A percentile compares a stretch with the other conserved stretches of the same genome.
These are phyloP conservation scores for Metschnikowia orientalis DNA, from an alignment of 805 yeast genomes.

Conservation along the genomic window DNA sequence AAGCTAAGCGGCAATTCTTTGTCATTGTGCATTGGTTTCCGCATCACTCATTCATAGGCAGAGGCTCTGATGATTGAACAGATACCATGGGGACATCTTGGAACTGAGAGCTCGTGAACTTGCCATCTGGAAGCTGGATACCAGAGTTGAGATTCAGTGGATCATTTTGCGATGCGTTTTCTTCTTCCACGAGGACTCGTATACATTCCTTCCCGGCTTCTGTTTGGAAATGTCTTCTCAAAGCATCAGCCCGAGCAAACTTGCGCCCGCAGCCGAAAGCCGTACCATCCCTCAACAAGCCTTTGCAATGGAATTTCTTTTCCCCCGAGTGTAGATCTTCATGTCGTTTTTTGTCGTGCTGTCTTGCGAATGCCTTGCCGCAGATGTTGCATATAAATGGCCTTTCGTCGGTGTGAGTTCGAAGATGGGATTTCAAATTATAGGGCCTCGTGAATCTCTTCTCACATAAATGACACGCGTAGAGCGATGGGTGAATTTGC, in stretches of 20 bases:
- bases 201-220: constrained; percentile 45
- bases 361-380: constrained; percentile 66
- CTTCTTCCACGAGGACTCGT: constrained; percentile 38
- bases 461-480: constrained; percentile 78
- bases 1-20: too few species aligned
- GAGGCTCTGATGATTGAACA: constrained; percentile 37
- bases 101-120: constrained; percentile 14
- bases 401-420: constrained; percentile 85
- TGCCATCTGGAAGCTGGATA: constrained; percentile 19
- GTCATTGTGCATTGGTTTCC: too few species aligned
- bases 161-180: constrained; percentile 25
- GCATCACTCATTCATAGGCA: too few species aligned
- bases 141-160: constrained; percentile 11
- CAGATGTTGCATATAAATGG: constrained; percentile 71
- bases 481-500: constrained; percentile 70
- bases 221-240: constrained; percentile 43
- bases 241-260: constrained; percentile 45
- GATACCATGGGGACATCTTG: constrained; percentile 31
- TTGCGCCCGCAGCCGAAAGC: constrained; percentile 44
- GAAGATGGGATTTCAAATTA: constrained; percentile 82
- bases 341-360: constrained; percentile 43
- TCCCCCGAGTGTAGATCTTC: constrained; percentile 67
- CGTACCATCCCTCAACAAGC: constrained; percentile 50
- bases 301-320: constrained; percentile 69
- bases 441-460: constrained; percentile 90